Evolutionary conservation across 2,329 filamentous ascomycete species (phyloP).

Genomic region (Aspergillus ibericus): DNA sequence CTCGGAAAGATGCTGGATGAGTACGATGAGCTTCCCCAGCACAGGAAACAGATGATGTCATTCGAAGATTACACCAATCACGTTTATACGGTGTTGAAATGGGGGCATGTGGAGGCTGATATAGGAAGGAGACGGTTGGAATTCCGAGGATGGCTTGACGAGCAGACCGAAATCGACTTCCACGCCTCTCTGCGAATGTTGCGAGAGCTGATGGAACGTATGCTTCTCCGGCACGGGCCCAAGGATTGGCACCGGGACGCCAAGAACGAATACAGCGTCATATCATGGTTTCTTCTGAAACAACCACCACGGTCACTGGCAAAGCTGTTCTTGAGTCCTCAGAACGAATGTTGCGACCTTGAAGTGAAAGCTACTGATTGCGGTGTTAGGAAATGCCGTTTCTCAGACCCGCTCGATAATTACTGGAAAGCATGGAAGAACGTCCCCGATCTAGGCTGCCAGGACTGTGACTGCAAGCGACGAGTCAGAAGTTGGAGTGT

Average conservation of each 20-base stretch:
- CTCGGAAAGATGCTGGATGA: conserved; percentile 20
- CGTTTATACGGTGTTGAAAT: conserved; percentile 25
- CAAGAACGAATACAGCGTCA: conserved; percentile 27
- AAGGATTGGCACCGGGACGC: conserved; percentile 28
- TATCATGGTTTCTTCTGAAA: conserved; percentile 31
- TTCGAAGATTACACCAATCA: conserved; percentile 26
- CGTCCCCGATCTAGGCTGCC: conserved; percentile 23
- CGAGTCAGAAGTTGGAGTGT: conserved; percentile 30
- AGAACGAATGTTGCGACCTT: conserved; percentile 27
- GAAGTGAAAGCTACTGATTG: conserved; percentile 19
- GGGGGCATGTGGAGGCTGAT: conserved; percentile 26
- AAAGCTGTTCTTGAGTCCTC: conserved; percentile 27
- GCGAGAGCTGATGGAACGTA: conserved; percentile 29
- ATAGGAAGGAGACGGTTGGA: conserved; percentile 25
- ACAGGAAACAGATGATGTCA: conserved; percentile 10
- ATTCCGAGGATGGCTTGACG: conserved; percentile 25
- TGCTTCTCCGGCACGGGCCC: conserved; percentile 31
- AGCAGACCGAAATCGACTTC: conserved; percentile 27
- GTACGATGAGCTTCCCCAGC: conserved; percentile 20
- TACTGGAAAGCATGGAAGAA: conserved; percentile 32
- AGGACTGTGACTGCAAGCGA: conserved; percentile 27
- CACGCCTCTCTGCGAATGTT: conserved; percentile 31
- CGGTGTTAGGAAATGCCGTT: conserved; percentile 20
- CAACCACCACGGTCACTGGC: conserved; percentile 26
- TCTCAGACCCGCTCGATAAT: conserved; percentile 27